Conservation (phyloP, 78 protist genomes). For the Polysphondylium violaceum region DNA sequence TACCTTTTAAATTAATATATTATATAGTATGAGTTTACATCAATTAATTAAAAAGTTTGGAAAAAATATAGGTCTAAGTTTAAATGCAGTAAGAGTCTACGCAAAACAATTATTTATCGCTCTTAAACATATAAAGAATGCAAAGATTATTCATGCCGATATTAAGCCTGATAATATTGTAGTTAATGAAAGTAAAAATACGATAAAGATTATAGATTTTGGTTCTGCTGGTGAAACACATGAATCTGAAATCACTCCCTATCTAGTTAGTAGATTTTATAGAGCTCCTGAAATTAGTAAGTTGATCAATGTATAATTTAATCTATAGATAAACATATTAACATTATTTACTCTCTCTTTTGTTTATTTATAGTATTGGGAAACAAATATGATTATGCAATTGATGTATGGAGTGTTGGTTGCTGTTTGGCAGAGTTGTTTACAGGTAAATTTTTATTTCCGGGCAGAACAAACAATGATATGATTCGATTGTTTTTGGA, state of each 20-base stretch:
- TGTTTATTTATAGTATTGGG: constrained; percentile 85
- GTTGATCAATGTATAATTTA: background rate
- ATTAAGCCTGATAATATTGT: constrained; percentile 91
- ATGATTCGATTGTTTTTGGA: constrained; percentile 90
- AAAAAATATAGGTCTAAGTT: constrained; percentile 82
- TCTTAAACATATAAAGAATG: constrained; percentile 73
- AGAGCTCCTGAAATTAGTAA: constrained; percentile 96
- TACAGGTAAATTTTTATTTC: constrained; percentile 94
- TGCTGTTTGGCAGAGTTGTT: constrained; percentile 93
- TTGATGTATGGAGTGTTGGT: constrained; percentile 96
- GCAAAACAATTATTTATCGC: constrained; percentile 90
- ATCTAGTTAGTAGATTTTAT: constrained; percentile 93
- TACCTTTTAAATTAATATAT: background rate
- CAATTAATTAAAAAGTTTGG: constrained; percentile 89
- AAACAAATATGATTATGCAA: constrained; percentile 70
- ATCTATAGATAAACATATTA: background rate
- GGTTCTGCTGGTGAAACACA: constrained; percentile 90
- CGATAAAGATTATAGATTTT: constrained; percentile 90
- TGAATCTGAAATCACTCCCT: constrained; percentile 89
- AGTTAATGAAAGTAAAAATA: constrained; percentile 78
- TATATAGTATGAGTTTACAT: constrained; percentile 87
- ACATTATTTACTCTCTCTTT: background rate
- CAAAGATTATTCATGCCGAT: constrained; percentile 90
- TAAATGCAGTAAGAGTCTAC: constrained; percentile 89
- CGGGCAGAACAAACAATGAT: constrained; percentile 95